phyloP scores from a whole-genome alignment of 495 filamentous ascomycete species.

The Penicillium coffeae region DNA sequence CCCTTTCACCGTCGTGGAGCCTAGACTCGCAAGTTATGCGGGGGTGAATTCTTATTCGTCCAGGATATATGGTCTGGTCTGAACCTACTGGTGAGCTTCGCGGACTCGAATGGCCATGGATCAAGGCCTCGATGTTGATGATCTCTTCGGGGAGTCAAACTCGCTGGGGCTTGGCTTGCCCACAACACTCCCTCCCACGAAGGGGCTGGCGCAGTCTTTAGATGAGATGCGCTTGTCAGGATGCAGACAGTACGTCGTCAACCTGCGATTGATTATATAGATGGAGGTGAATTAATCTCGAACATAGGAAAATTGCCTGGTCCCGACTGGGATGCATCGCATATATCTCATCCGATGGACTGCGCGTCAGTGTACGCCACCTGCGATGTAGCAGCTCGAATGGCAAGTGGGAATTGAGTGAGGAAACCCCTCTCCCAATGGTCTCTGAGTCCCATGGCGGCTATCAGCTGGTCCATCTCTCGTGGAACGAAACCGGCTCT shows the following conservation, averaged over 20 bases:
- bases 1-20: background rate
- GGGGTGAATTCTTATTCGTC: background rate
- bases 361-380: slow-evolving; percentile 64
- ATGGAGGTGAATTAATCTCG: slow-evolving; percentile 2
- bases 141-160: slow-evolving; percentile 72
- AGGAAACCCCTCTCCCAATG: slow-evolving; percentile 45
- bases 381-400: slow-evolving; percentile 65
- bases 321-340: slow-evolving; percentile 86
- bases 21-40: slow-evolving; percentile 12
- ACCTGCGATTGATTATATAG: background rate
- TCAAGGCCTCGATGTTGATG: slow-evolving; percentile 63
- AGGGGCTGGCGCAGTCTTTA: slow-evolving; percentile 66
- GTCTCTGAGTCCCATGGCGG: slow-evolving; percentile 47
- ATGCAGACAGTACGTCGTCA: slow-evolving; percentile 73
- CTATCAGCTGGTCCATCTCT: slow-evolving; percentile 65
- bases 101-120: slow-evolving; percentile 59
- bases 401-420: slow-evolving; percentile 75
- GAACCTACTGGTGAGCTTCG: background rate
- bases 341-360: slow-evolving; percentile 68
- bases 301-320: slow-evolving; percentile 74
- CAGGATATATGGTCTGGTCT: background rate
- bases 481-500: slow-evolving; percentile 67
- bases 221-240: slow-evolving; percentile 76
- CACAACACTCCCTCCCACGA: slow-evolving; percentile 51
- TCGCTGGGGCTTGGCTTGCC: slow-evolving; percentile 49